These are phyloP conservation scores for Penicillium oxalicum DNA, from an alignment of 2,329 filamentous ascomycete species.

Conservation along the genomic window DNA sequence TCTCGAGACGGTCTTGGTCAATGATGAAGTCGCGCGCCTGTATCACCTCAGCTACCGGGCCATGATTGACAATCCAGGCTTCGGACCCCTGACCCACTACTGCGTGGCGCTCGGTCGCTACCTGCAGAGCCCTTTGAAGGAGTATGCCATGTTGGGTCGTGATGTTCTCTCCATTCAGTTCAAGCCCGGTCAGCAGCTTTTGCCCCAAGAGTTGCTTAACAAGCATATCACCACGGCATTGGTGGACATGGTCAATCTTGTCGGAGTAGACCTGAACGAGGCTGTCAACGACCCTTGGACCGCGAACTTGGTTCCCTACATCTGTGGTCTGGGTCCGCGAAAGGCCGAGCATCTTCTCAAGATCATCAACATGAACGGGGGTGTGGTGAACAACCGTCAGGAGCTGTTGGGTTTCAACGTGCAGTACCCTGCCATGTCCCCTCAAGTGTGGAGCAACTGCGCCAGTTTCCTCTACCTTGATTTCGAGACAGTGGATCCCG, in stretches of 20 bases:
- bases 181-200: conserved; percentile 80
- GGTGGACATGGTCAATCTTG: conserved; percentile 97
- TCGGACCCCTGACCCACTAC: conserved; percentile 75
- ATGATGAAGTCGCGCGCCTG: conserved; percentile 93
- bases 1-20: conserved; percentile 84
- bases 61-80: conserved; percentile 69
- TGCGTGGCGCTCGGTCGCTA: conserved; percentile 86
- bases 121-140: conserved; percentile 90
- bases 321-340: conserved; percentile 84
- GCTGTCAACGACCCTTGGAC: conserved; percentile 74
- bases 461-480: conserved; percentile 90
- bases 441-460: conserved; percentile 92
- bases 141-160: conserved; percentile 87
- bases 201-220: conserved; percentile 79
- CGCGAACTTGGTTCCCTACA: conserved; percentile 81
- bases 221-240: conserved; percentile 90
- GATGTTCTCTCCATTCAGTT: conserved; percentile 83
- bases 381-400: conserved; percentile 73
- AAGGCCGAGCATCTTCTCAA: conserved; percentile 83
- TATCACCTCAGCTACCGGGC: conserved; percentile 88
- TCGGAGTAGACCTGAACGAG: conserved; percentile 92
- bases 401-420: conserved; percentile 87
- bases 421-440: conserved; percentile 73
- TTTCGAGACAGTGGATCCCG: conserved; percentile 73
- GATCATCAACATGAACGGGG: conserved; percentile 85